These are phyloP conservation scores for Fremontodendron californicum DNA, from an alignment of 345 rosid genomes.

Conservation along the genomic window DNA sequence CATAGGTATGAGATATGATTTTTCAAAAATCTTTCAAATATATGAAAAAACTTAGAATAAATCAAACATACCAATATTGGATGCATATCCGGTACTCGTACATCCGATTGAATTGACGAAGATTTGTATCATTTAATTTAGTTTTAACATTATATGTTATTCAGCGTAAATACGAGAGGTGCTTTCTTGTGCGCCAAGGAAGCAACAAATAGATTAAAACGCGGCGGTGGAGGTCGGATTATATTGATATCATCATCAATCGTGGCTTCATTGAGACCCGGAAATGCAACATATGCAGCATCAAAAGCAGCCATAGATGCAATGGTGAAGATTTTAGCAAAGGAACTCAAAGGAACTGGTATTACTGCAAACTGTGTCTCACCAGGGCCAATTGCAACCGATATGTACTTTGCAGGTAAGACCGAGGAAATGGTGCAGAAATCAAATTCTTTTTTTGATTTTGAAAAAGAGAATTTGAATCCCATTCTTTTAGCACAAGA, in stretches of 20 bases:
- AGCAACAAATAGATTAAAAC: constrained; percentile 35
- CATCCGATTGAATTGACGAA: too few relatives aligned
- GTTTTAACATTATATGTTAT: background rate
- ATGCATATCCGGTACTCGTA: too few relatives aligned
- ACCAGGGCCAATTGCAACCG: constrained; percentile 51
- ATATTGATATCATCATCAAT: constrained; percentile 37
- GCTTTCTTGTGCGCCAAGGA: constrained; percentile 46
- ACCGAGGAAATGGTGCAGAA: constrained; percentile 35
- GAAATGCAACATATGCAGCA: constrained; percentile 42
- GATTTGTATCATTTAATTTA: background rate
- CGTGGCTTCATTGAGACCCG: constrained; percentile 33
- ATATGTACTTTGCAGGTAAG: constrained; percentile 40
- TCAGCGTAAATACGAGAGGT: constrained; percentile 45
- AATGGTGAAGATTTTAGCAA: constrained; percentile 42
- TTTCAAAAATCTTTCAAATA: too few relatives aligned
- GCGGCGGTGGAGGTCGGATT: constrained; percentile 49
- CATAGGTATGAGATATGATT: too few relatives aligned
- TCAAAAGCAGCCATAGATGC: constrained; percentile 53
- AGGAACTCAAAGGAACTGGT: constrained; percentile 51
- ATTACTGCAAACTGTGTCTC: constrained; percentile 54
- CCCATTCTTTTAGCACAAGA: too few relatives aligned
- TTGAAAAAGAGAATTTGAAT: too few relatives aligned
- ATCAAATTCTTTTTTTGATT: too few relatives aligned
- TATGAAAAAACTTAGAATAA: too few relatives aligned
- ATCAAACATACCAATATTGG: too few relatives aligned